Percentiles rank a stretch among this genome's conserved stretches.
phyloP scores from a whole-genome alignment of 1,284 basidiomycete species.

The Gymnopus androsaceus region DNA sequence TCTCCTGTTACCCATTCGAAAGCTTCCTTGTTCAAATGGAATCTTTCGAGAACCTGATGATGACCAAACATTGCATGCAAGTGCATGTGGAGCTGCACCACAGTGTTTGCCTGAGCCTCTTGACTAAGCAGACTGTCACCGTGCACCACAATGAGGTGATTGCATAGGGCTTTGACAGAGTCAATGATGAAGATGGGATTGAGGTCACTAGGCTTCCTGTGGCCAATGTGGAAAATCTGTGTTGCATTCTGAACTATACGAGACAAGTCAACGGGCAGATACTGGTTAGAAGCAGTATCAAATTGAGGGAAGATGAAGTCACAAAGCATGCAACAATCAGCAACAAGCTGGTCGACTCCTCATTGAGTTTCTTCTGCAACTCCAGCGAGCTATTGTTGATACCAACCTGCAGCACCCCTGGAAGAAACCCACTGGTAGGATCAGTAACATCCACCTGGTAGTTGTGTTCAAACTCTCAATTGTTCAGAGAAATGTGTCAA shows the following conservation, averaged over 20 bases:
- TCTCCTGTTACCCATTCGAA: slow-evolving; percentile 99
- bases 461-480: slow-evolving; percentile 85
- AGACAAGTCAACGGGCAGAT: slow-evolving; percentile 90
- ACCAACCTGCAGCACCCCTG: slow-evolving; percentile 90
- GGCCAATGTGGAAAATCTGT: slow-evolving; percentile 97
- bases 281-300: slow-evolving; percentile 73
- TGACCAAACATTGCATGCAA: slow-evolving; percentile 86
- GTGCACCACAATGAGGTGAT: slow-evolving; percentile 84
- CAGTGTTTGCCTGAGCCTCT: slow-evolving; percentile 88
- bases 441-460: slow-evolving; percentile 95
- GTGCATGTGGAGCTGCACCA: slow-evolving; percentile 91
- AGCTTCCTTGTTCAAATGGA: slow-evolving; percentile 86
- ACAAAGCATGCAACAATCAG: slow-evolving; percentile 80
- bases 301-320: slow-evolving; percentile 83
- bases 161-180: slow-evolving; percentile 69
- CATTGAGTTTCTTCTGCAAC: slow-evolving; percentile 87
- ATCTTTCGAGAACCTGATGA: slow-evolving; percentile 82
- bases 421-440: slow-evolving; percentile 72
- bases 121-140: slow-evolving; percentile 77
- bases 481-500: slow-evolving; percentile 87
- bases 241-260: slow-evolving; percentile 95
- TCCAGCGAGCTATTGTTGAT: slow-evolving; percentile 88
- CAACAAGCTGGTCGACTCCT: slow-evolving; percentile 79
- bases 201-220: slow-evolving; percentile 90
- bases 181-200: slow-evolving; percentile 90